These are phyloP conservation scores for Mycena galopus DNA, from an alignment of 768 basidiomycete genomes.

Conservation along the genomic window DNA sequence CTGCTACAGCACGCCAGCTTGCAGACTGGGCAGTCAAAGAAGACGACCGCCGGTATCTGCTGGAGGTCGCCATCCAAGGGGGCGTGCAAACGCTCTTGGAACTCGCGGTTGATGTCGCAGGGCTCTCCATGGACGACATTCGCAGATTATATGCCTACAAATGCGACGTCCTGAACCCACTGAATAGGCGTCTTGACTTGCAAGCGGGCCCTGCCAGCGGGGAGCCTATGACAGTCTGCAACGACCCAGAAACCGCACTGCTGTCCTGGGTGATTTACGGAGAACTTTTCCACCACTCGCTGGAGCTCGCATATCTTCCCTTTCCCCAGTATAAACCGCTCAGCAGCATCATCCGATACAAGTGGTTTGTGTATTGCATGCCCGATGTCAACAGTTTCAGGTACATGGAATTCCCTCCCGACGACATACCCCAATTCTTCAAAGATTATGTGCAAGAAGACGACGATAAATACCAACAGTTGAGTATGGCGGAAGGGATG, in stretches of 20 bases:
- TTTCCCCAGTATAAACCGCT: conserved; percentile 21
- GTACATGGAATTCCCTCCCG: conserved; percentile 16
- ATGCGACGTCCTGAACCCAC: conserved; percentile 27
- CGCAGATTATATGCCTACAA: conserved; percentile 27
- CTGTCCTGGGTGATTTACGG: conserved; percentile 34
- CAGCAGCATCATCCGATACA: conserved; percentile 32
- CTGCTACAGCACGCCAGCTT: conserved; percentile 29
- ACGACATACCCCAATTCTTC: conserved; percentile 19
- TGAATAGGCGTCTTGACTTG: conserved; percentile 28
- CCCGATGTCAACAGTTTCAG: conserved; percentile 33
- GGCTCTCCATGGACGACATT: conserved; percentile 33
- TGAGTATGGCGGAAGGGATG: conserved; percentile 23
- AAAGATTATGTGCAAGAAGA: conserved; percentile 15
- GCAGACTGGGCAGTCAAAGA: conserved; percentile 36
- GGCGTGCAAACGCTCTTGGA: conserved; percentile 32
- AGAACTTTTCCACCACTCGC: conserved; percentile 34
- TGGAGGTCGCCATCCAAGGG: conserved; percentile 30
- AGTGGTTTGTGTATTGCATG: conserved; percentile 36
- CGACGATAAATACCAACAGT: conserved; percentile 29
- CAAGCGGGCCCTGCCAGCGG: conserved; percentile 8
- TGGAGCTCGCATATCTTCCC: conserved; percentile 25
- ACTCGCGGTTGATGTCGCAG: conserved; percentile 30
- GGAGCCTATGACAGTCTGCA: conserved; percentile 6
- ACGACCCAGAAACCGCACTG: conserved; percentile 32
- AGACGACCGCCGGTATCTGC: conserved; percentile 21